A percentile compares a stretch with the other conserved stretches of the same genome.
These are phyloP conservation scores for Scleroderma bovista DNA, from an alignment of 768 basidiomycete genomes.

Conservation along the genomic window DNA sequence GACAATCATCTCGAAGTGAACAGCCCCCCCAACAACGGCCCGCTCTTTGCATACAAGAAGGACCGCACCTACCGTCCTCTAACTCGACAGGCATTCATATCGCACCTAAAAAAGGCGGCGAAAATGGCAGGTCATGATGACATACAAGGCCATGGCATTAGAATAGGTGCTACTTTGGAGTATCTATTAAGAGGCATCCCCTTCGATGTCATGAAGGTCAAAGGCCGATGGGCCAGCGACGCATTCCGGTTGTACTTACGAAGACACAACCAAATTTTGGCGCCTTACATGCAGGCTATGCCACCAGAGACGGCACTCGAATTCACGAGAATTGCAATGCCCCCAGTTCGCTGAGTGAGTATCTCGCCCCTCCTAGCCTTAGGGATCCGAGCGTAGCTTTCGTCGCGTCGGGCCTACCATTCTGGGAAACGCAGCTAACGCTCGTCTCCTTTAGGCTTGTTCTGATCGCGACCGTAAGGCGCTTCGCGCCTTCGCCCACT, in stretches of 20 bases:
- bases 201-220: conserved; percentile 20
- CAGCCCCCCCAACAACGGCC: neutral
- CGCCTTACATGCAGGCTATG: conserved; percentile 26
- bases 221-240: conserved; percentile 32
- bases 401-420: no score
- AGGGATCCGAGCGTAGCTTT: no score
- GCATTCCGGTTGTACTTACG: conserved; percentile 27
- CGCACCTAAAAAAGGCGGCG: neutral
- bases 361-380: no score
- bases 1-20: neutral
- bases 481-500: no score
- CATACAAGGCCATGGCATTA: conserved; percentile 17
- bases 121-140: neutral
- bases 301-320: neutral
- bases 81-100: conserved; percentile 6
- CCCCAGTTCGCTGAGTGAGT: conserved; percentile 4
- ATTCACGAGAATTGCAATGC: neutral
- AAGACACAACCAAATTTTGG: conserved; percentile 25
- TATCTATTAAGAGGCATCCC: conserved; percentile 34
- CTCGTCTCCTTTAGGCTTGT: no score
- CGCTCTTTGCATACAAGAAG: neutral
- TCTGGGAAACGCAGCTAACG: no score
- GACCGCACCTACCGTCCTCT: neutral
- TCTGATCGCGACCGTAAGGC: no score
- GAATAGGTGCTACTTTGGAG: conserved; percentile 29